Base-by-base conservation (phyloP, 2,329 filamentous ascomycete species). In the Ophiostoma perfectum region DNA sequence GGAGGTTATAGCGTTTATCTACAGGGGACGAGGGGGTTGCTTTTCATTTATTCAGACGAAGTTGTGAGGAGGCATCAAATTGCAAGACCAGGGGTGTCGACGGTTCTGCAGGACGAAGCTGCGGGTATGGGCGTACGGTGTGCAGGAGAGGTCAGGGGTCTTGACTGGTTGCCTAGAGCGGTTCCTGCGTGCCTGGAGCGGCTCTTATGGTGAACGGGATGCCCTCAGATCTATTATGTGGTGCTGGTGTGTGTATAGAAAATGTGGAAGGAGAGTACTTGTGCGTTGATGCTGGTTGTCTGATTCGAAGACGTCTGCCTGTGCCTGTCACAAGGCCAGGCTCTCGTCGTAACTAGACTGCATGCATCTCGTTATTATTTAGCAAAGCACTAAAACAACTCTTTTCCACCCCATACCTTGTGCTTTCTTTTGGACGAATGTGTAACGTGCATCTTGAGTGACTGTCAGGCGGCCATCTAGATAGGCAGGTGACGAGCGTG, bases 1-100 rank as follows among this genome's bases (percentile, higher is more conserved):
- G 76, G 75, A 77, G 74, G 78, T 76, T 63, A 73, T 70, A 64
- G 42, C 75, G 74, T 45, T 67, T 65, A 36, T 47, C 8, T 74
- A 71, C 70, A 73, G 74, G 76, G 75, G 76, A 75, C 69, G 74
- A 75, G 72, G 75, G 68, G 75, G 69, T 69, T 67, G 18, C 42
- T 27, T 11, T 68, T 66, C 9, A 65, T 11, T n/a, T 42, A 63
- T 11, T 44, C 6, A 18, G 45, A 66, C 14, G 38, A 14, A 2
- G 38, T 27, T 60, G 70, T 68, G 71, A 47, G 69, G 69, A 71
- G 60, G 70, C 63, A 65, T 38, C 58, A 72, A 66, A 71, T 71
- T 71, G 72, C 68, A 71, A 38, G 65, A 68, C 60, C 27, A 41
- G 6, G 60, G 5, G 39, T 41, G 60, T 63, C 42, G 60, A 16